Evolutionary conservation across 2,329 filamentous ascomycete genomes (phyloP).

Genomic region (Paecilomyces niveus): DNA sequence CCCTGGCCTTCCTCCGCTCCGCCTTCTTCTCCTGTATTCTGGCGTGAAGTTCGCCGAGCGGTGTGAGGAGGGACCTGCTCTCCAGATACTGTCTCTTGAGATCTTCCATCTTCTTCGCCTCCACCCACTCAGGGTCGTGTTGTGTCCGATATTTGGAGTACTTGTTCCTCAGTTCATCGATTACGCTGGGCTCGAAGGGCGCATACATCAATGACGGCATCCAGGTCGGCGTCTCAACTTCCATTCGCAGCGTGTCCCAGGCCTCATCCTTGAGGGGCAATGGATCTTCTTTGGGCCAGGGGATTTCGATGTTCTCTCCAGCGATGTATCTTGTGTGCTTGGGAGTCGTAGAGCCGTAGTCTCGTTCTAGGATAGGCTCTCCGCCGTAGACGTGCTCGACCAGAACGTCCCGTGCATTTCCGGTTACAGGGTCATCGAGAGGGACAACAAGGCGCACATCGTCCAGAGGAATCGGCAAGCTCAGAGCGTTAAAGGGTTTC

Average conservation of each 20-base stretch:
- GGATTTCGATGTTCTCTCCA: slow-evolving; percentile 64
- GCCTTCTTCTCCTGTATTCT: slow-evolving; percentile 28
- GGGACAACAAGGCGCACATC: slow-evolving; percentile 77
- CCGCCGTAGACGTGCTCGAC: slow-evolving; percentile 62
- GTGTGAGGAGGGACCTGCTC: slow-evolving; percentile 41
- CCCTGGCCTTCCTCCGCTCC: slow-evolving; percentile 25
- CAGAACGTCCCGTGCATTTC: slow-evolving; percentile 63
- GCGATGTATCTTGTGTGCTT: slow-evolving; percentile 52
- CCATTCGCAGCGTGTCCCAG: slow-evolving; percentile 66
- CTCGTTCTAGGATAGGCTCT: slow-evolving; percentile 45
- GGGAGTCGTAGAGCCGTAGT: slow-evolving; percentile 37
- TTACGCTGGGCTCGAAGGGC: slow-evolving; percentile 70
- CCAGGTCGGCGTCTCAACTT: slow-evolving; percentile 69
- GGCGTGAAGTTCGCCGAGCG: slow-evolving; percentile 36
- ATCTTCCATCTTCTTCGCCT: slow-evolving; percentile 56
- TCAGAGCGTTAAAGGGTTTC: slow-evolving; percentile 40
- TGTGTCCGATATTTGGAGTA: slow-evolving; percentile 76
- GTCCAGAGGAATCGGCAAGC: slow-evolving; percentile 57
- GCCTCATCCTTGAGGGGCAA: slow-evolving; percentile 49
- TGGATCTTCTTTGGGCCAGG: slow-evolving; percentile 60
- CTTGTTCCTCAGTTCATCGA: slow-evolving; percentile 79
- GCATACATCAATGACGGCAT: slow-evolving; percentile 67
- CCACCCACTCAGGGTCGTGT: slow-evolving; percentile 68
- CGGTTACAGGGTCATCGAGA: slow-evolving; percentile 59
- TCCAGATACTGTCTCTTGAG: slow-evolving; percentile 38